Evolutionary conservation across 768 basidiomycete species (phyloP).

Genomic region (Chalciporus chontae): DNA sequence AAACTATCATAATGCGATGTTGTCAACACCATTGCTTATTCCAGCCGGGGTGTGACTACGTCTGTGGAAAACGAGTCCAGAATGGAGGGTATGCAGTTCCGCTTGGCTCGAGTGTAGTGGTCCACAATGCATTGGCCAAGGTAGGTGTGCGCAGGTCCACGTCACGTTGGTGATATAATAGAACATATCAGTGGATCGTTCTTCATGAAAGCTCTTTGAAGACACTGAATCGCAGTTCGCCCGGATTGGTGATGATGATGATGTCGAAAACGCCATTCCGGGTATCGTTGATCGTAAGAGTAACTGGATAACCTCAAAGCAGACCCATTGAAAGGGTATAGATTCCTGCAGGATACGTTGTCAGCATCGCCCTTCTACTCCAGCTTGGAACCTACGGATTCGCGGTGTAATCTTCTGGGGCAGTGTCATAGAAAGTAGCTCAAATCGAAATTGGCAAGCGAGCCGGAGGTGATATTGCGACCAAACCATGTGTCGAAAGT

Average conservation of each 20-base stretch:
- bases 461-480: constrained; percentile 51
- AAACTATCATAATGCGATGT: not conserved
- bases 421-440: constrained; percentile 58
- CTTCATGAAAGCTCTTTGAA: constrained; percentile 70
- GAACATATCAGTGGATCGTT: constrained; percentile 70
- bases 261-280: constrained; percentile 57
- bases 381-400: constrained; percentile 40
- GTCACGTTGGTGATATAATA: constrained; percentile 27
- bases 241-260: constrained; percentile 65
- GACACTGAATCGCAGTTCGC: constrained; percentile 62
- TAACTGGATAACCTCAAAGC: constrained; percentile 57
- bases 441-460: constrained; percentile 58
- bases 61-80: not conserved
- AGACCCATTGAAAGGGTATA: constrained; percentile 59
- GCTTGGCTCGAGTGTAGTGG: constrained; percentile 35
- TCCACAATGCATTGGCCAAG: constrained; percentile 34
- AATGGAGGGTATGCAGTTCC: constrained; percentile 22
- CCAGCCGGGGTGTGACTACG: not conserved
- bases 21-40: not conserved
- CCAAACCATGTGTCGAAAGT: constrained; percentile 65
- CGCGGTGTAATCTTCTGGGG: constrained; percentile 74
- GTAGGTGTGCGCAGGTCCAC: constrained; percentile 52
- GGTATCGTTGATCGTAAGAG: constrained; percentile 59
- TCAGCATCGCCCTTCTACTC: not conserved
- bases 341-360: constrained; percentile 37